Conservation (phyloP, 1,284 basidiomycete genomes). For the Ustilago esculenta region DNA sequence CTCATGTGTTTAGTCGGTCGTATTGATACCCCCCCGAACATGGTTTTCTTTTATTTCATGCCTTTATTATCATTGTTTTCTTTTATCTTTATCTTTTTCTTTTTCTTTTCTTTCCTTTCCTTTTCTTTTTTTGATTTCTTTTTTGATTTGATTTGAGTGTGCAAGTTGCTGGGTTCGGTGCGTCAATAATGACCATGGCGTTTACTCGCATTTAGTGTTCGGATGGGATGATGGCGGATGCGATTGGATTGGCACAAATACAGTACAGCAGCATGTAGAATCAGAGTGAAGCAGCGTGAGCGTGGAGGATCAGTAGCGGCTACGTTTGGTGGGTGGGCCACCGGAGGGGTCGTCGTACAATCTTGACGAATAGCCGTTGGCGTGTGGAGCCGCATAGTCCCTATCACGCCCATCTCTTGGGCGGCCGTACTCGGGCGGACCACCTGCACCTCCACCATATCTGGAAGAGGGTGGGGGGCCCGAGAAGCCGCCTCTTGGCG, state of each 20-base stretch:
- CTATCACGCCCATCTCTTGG: slow-evolving; percentile 8
- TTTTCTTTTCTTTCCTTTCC: too few species aligned
- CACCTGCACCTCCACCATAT: too few species aligned
- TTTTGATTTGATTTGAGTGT: too few species aligned
- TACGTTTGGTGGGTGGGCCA: slow-evolving; percentile 35
- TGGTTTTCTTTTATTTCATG: too few species aligned
- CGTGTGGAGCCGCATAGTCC: slow-evolving; percentile 12
- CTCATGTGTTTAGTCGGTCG: too few species aligned
- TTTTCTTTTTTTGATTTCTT: too few species aligned
- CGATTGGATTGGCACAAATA: slow-evolving; percentile 13
- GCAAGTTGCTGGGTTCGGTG: too few species aligned
- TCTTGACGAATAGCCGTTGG: neutral
- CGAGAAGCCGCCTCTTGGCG: neutral
- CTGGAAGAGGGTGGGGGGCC: neutral
- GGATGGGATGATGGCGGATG: too few species aligned
- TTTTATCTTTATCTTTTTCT: neutral
- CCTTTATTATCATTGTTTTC: slow-evolving; percentile 1
- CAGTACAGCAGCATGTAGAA: neutral
- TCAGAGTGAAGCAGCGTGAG: neutral
- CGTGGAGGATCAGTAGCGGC: slow-evolving; percentile 27
- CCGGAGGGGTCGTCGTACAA: slow-evolving; percentile 21
- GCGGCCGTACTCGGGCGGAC: too few species aligned
- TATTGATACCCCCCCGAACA: too few species aligned
- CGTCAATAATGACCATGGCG: too few species aligned
- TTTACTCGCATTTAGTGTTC: too few species aligned